Evolutionary conservation across 495 filamentous ascomycete species (phyloP).

Genomic region (Aspergillus bertholletiae): DNA sequence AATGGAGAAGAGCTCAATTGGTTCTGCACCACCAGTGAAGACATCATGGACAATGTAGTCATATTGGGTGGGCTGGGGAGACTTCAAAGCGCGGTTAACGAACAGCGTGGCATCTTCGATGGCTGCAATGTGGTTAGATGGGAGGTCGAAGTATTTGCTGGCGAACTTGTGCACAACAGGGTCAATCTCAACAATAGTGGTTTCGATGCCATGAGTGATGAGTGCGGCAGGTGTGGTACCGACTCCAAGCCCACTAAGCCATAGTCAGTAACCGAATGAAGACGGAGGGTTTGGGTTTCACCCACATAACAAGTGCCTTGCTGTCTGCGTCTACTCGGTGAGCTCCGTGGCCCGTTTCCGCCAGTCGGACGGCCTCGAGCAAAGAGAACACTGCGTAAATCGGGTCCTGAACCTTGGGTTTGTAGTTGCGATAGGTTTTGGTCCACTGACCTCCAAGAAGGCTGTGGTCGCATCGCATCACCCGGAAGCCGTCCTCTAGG

Average conservation of each 20-base stretch:
- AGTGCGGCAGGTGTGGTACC: slow-evolving; percentile 86
- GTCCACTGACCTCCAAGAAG: slow-evolving; percentile 92
- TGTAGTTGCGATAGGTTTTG: slow-evolving; percentile 26
- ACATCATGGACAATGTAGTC: slow-evolving; percentile 97
- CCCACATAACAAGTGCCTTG: slow-evolving; percentile 78
- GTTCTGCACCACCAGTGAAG: slow-evolving; percentile 96
- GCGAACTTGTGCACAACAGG: slow-evolving; percentile 83
- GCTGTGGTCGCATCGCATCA: slow-evolving; percentile 91
- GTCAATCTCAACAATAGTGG: slow-evolving; percentile 92
- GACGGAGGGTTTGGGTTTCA: background rate
- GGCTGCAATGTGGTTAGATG: slow-evolving; percentile 69
- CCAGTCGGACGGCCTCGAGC: slow-evolving; percentile 83
- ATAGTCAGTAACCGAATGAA: slow-evolving; percentile 6
- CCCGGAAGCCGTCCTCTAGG: slow-evolving; percentile 63
- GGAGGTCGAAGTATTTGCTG: slow-evolving; percentile 75
- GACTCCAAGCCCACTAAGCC: slow-evolving; percentile 75
- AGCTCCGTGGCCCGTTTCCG: slow-evolving; percentile 51
- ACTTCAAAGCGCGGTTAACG: slow-evolving; percentile 50
- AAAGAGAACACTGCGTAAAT: slow-evolving; percentile 92
- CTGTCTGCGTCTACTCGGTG: slow-evolving; percentile 58
- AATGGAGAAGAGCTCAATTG: slow-evolving; percentile 78
- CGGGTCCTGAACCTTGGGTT: slow-evolving; percentile 65
- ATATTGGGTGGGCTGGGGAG: slow-evolving; percentile 49
- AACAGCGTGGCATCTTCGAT: slow-evolving; percentile 81
- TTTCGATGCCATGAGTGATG: slow-evolving; percentile 83